Base-by-base conservation (phyloP, 176 grass and related monocot species). In the Oropetium thomaeum region DNA sequence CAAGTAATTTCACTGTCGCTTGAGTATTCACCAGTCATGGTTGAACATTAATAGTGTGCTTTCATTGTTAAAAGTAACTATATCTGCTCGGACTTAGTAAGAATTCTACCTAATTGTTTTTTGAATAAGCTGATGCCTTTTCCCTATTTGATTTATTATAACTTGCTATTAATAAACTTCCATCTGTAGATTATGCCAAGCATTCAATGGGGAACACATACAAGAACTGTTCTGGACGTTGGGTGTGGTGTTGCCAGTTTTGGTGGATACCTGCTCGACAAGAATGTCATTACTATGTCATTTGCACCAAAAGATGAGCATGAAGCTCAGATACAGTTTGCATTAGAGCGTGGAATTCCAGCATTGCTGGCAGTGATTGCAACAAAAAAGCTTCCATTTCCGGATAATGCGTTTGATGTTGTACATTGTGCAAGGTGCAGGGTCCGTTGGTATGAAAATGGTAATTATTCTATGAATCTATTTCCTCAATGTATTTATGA, bases 191-290 rank as follows among this genome's bases (percentile, higher is more conserved):
- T 90, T 82, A 72, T 92, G 78, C 91, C 86, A 20, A 19, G 33
- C 34, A 68, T 98, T 59, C 72, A 82, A 8, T 98, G 91, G 91
- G 84, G 96, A 79, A 81, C 25, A 26, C 88, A 45, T 32, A 82
- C 89, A 25, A 98, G 91, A 74, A 90, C 90, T 80, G 72, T 90
- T 41, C 73, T 98, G 57, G 96, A 98, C 87, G 91, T 98, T 79
- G 96, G 96, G 70, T 98, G 96, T 75, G 96, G 96, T 32, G 96
- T 98, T 73, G 96, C 91, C 22, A 98, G 89, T 60, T 94, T 98
- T 79, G 91, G 91, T 86, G 91, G 96, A 78, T 87, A 87, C 73
- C 84, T 95, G 67, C 74, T 95, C 29, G 86, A 94, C 20, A 94
- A 80, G 62, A 82, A 95, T 87, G 96, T 86, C 27, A 89, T 94